A percentile compares a stretch with the other conserved stretches of the same genome.
phyloP scores from a whole-genome alignment of 2,329 filamentous ascomycete genomes.

The Monilinia polystroma region DNA sequence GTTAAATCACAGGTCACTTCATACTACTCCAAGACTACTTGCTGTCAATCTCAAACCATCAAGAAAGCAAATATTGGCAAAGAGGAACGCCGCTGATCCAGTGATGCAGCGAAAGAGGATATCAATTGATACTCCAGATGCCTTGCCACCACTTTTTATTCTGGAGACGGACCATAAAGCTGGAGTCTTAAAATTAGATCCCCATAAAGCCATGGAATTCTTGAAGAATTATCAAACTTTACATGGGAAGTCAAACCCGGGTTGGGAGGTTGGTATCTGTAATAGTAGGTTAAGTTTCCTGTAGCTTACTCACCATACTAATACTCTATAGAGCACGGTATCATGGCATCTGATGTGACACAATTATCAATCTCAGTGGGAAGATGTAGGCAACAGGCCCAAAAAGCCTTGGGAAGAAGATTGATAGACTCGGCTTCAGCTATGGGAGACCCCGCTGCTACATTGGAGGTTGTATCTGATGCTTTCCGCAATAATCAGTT shows the following conservation, averaged over 20 bases:
- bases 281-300: conserved; percentile 25
- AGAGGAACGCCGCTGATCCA: conserved; percentile 11
- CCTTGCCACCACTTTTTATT: conserved; percentile 31
- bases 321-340: conserved; percentile 30
- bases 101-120: conserved; percentile 7
- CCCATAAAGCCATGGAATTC: conserved; percentile 33
- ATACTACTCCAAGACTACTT: not conserved
- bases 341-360: conserved; percentile 31
- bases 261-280: conserved; percentile 33
- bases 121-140: conserved; percentile 7
- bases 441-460: conserved; percentile 37
- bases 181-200: conserved; percentile 33
- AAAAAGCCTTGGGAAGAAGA: conserved; percentile 31
- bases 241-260: not conserved
- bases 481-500: conserved; percentile 26
- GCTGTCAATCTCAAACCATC: conserved; percentile 4
- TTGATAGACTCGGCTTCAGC: conserved; percentile 34
- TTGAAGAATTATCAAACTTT: conserved; percentile 28
- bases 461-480: conserved; percentile 30
- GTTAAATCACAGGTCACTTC: conserved; percentile 3
- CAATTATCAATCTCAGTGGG: conserved; percentile 34
- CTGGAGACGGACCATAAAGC: conserved; percentile 32
- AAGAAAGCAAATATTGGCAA: conserved; percentile 14
- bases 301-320: not conserved
- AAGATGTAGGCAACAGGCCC: conserved; percentile 26